phyloP scores from a whole-genome alignment of 1,284 basidiomycete genomes.

The Baeospora myosura region DNA sequence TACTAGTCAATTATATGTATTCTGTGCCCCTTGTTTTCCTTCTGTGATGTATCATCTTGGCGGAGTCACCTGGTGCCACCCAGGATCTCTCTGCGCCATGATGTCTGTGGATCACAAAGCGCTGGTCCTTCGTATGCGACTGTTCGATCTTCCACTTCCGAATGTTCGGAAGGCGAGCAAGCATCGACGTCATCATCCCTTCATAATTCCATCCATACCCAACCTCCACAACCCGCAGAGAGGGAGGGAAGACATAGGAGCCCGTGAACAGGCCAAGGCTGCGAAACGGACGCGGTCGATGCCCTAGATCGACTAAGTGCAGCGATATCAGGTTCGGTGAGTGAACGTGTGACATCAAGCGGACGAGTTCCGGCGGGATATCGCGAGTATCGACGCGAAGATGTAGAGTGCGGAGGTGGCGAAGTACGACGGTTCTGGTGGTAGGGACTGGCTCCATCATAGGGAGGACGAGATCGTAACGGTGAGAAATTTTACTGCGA shows the following conservation, averaged over 20 bases:
- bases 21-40: too few relatives aligned
- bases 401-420: constrained; percentile 33
- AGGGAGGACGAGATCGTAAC: constrained; percentile 7
- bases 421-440: constrained; percentile 25
- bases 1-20: too few relatives aligned
- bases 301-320: constrained; percentile 32
- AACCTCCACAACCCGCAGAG: constrained; percentile 29
- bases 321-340: constrained; percentile 35
- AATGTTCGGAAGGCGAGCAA: not conserved
- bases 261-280: constrained; percentile 36
- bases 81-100: too few relatives aligned
- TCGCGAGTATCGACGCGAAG: constrained; percentile 37
- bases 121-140: too few relatives aligned
- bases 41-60: too few relatives aligned
- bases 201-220: constrained; percentile 39
- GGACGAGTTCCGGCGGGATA: constrained; percentile 44
- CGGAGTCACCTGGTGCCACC: too few relatives aligned
- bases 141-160: not conserved
- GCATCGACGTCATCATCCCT: constrained; percentile 19
- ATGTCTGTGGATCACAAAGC: too few relatives aligned
- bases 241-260: constrained; percentile 30
- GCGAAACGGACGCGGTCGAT: constrained; percentile 26
- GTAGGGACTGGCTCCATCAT: constrained; percentile 17
- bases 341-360: constrained; percentile 34
- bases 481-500: constrained; percentile 10